Base-by-base conservation (phyloP, 345 rosid species). In the Eucalyptus cloeziana region DNA sequence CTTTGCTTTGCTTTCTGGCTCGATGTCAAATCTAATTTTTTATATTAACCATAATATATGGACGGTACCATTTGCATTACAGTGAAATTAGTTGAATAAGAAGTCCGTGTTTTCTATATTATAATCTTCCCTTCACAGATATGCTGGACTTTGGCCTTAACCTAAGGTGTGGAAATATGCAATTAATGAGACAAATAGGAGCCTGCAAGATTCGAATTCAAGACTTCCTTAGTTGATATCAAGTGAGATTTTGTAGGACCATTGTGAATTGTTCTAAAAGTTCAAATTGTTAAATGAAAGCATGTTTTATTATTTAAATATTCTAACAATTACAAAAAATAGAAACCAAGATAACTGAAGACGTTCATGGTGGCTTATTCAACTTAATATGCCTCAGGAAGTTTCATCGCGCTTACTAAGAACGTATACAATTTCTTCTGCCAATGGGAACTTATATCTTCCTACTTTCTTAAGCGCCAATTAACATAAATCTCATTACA, bases 191-290 rank as follows among this genome's bases (percentile, higher is more conserved):
- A 52, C 25, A 21, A 52, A 52, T 52, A 8, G 58, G 58, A 52
- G 5, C 25, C 2, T 21, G 10, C 58, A 52, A 52, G 2, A 52
- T 52, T 52, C 5, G 1, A 52, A 52, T 52, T 52, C 24, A 52
- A 52, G 24, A 52, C 58, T 19, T 52, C 10, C 1, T 52, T 21
- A 52, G 0, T 52, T 52, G 2, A 52, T 52, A 52, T 52, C 10
- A 21, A 21, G 10, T 52, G 5, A 52, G 0, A 52, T 52, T 52
- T 52, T 52, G 0, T 52, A 2, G 0, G 2, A 19, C 0, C 5
- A 52, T 2, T 19, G 2, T 52, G 4, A 52, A 52, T 0, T 1
- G 0, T 52, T 52, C 1, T 52, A 19, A 52, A 52, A 52, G 24
- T 52, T 19, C 19, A 52, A 52, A 52, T 52, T 52, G 1, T 52